Evolutionary conservation across 148 eudicot species (phyloP), one percentile per base, ranked within the genome.

Genomic region (Silene uniflora): DNA sequence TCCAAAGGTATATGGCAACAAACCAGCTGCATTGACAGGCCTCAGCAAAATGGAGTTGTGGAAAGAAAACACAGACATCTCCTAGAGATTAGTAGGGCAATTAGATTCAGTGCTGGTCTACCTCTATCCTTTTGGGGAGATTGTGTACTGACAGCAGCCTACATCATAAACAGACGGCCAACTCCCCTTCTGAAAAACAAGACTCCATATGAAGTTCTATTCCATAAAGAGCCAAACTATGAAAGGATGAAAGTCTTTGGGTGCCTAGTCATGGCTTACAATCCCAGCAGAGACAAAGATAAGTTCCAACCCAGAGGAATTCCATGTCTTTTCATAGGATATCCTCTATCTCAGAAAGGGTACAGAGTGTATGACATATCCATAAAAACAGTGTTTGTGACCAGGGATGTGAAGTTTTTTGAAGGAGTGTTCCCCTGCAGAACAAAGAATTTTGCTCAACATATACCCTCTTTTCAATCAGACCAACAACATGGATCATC

Each of bases 11-110:
- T 71, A 1, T 23, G 54, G 2, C 32, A 47, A 6, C 73, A 71
- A 16, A 71, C 61, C 0, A 47, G 60, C 19, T 71, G 73, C 23
- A 18, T 14, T 4, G 73, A 49, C 5, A 71, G 56, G 7, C 73
- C 73, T 2, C 73, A 69, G 47, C 73, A 69, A 27, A 69, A 69
- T 69, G 73, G 73, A 7, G 19, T 14, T 2, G 73, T 69, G 0
- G 73, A 69, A 12, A 42, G 72, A 9, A 69, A 42, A 6, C 55
- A 42, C 11, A 44, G 23, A n/a, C 47, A 69, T 42, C 11, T 69
- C 5, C 24, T 69, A 6, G 22, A 69, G 3, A 10, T 69, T 25
- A 11, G 24, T 6, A 18, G 56, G n/a, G 72, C 56, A 9, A 5
- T 69, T 1, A 69, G 56, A 1, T 18, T 44, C 10, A 21, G 21